Conservation (phyloP, 2,329 filamentous ascomycete species). For the Davidsoniella eucalypti region DNA sequence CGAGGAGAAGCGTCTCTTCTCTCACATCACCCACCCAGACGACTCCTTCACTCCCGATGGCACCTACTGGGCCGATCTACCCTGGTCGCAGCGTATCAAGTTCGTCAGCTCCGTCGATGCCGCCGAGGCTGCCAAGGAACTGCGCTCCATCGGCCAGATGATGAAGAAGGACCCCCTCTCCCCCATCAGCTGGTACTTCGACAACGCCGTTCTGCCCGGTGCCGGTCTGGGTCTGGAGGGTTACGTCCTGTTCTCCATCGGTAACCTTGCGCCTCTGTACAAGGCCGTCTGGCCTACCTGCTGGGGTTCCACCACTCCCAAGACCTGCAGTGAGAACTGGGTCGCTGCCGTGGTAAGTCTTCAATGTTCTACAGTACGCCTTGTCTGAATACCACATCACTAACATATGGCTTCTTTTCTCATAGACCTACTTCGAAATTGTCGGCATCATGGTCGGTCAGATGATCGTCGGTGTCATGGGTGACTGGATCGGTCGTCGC, state of each 20-base stretch:
- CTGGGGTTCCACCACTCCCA: slow-evolving; percentile 46
- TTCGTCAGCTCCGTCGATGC: slow-evolving; percentile 65
- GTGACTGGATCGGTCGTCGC: slow-evolving; percentile 69
- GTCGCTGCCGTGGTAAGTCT: slow-evolving; percentile 44
- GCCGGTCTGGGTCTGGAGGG: slow-evolving; percentile 85
- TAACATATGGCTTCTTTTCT: not conserved
- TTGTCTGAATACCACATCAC: not conserved
- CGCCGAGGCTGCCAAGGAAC: slow-evolving; percentile 52
- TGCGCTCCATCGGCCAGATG: slow-evolving; percentile 54
- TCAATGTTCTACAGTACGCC: not conserved
- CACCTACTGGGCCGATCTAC: slow-evolving; percentile 85
- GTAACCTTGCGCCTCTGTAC: slow-evolving; percentile 76
- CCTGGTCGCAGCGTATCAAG: slow-evolving; percentile 46
- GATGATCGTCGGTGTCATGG: slow-evolving; percentile 61
- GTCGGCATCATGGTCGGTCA: slow-evolving; percentile 91
- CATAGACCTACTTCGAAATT: slow-evolving; percentile 68
- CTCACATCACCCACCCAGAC: slow-evolving; percentile 68
- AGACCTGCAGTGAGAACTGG: slow-evolving; percentile 59
- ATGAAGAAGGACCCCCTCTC: slow-evolving; percentile 73
- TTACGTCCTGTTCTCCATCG: slow-evolving; percentile 94
- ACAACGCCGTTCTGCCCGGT: slow-evolving; percentile 81
- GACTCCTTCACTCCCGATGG: slow-evolving; percentile 74
- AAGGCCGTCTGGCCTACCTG: slow-evolving; percentile 57
- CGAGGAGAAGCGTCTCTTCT: slow-evolving; percentile 47
- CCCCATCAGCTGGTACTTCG: slow-evolving; percentile 72